Base-by-base conservation (phyloP, 208 protist species). In the Trypanosoma conorhini region DNA sequence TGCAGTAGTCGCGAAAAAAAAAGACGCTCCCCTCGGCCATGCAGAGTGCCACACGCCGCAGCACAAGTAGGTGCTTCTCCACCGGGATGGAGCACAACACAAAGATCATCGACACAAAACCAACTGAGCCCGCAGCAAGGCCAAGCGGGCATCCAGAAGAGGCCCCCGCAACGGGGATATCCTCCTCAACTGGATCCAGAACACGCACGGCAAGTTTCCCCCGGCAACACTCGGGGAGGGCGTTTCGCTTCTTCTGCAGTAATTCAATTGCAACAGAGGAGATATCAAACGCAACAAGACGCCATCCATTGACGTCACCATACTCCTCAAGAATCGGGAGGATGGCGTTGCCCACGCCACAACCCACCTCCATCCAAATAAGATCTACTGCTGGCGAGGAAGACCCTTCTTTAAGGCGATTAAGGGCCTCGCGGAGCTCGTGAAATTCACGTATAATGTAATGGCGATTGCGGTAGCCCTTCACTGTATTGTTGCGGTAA, bases 271-370 rank as follows among this genome's bases (percentile, higher is more conserved):
- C 96, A 4, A 94, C 85, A 24, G 81, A 75, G 5, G 93, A 95
- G 50, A 98, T 96, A 67, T 98, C 96, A 62, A 98, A 97, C 5
- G 81, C 92, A 9, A 93, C 69, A 66, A 93, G 63, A 17, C 77
- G 73, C 82, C 95, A 94, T 31, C 76, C 79, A 21, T 73, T 50
- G 19, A 97, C 67, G 55, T 89, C 54, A 8, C 91, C 83, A 63
- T 94, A 93, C 62, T 90, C 76, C 30, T 90, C 76, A 17, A 97
- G 77, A 54, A 98, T 68, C 8, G 96, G 95, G 50, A 98, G 76
- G 60, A 97, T 82, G 2, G 96, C 92, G 66, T 98, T 98, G 12
- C 96, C 96, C 35, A 98, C 96, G n/a, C 96, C 96, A 81, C 96
- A 98, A 10, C 96, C 96, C 4, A 88, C 84, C 74, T 98, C 95